Evolutionary conservation across 75 land plant species (phyloP).

Genomic region (Cunninghamia lanceolata): DNA sequence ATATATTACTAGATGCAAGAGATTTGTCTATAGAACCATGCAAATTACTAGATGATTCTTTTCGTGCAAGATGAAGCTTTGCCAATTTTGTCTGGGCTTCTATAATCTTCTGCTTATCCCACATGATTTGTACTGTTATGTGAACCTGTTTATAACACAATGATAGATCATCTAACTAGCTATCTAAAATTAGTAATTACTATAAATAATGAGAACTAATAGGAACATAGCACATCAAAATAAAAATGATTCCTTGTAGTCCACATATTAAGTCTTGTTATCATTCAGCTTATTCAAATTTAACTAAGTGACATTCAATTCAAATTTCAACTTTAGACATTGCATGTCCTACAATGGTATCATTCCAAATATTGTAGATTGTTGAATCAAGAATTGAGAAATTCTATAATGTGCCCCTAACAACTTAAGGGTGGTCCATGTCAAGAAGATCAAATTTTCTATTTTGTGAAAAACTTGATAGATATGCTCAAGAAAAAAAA

Average conservation of each 20-base stretch:
- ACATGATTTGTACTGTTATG: slow-evolving; percentile 67
- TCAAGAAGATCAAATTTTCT: neutral
- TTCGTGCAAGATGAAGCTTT: slow-evolving; percentile 61
- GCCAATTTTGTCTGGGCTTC: slow-evolving; percentile 71
- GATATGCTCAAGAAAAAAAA: too few species aligned
- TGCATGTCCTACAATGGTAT: too few species aligned
- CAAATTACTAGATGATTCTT: slow-evolving; percentile 32
- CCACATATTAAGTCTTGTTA: slow-evolving; percentile 1
- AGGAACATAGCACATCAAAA: neutral
- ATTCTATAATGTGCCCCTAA: too few species aligned
- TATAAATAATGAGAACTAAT: too few species aligned
- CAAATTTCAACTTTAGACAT: neutral
- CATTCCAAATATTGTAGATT: neutral
- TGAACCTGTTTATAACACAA: slow-evolving; percentile 45
- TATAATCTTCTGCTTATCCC: slow-evolving; percentile 80
- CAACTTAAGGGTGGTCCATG: too few species aligned
- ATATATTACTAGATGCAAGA: neutral
- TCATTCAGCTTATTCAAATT: neutral
- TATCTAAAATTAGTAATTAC: neutral
- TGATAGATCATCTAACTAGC: neutral
- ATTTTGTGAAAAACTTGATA: neutral
- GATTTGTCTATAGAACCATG: slow-evolving; percentile 7
- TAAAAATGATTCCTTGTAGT: neutral
- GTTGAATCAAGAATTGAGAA: neutral
- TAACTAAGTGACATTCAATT: neutral